Percentiles rank a stretch among this genome's conserved stretches.
phyloP scores from a whole-genome alignment of 2,329 filamentous ascomycete species.

The Ceratocystis variospora region DNA sequence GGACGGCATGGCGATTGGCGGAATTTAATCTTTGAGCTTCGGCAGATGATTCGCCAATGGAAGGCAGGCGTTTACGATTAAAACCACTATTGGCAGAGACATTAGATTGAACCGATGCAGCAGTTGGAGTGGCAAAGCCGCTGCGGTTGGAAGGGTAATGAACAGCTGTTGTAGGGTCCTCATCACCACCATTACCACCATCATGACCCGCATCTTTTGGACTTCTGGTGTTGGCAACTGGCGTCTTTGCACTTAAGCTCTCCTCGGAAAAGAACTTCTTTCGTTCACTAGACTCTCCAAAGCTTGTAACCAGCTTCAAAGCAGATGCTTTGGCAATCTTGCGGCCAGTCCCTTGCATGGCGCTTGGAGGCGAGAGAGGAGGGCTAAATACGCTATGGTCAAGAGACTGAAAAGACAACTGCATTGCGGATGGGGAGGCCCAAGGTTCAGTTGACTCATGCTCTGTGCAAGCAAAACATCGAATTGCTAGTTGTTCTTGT shows the following conservation, averaged over 20 bases:
- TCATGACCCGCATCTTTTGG: constrained; percentile 42
- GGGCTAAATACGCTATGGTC: constrained; percentile 49
- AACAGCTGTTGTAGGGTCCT: constrained; percentile 60
- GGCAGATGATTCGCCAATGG: constrained; percentile 48
- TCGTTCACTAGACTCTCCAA: constrained; percentile 50
- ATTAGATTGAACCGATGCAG: constrained; percentile 50
- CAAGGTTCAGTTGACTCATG: constrained; percentile 74
- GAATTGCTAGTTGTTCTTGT: constrained; percentile 78
- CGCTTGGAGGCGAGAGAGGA: constrained; percentile 59
- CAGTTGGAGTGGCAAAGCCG: constrained; percentile 55
- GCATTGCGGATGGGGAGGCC: constrained; percentile 67
- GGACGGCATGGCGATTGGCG: neutral
- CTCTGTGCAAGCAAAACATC: constrained; percentile 85
- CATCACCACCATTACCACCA: constrained; percentile 14
- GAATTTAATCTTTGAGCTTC: constrained; percentile 6
- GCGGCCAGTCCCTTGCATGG: constrained; percentile 40
- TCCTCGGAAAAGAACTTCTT: constrained; percentile 47
- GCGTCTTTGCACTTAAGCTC: constrained; percentile 50
- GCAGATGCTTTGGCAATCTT: constrained; percentile 67
- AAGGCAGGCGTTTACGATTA: constrained; percentile 53
- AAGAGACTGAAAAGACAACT: constrained; percentile 42
- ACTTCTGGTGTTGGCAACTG: constrained; percentile 33
- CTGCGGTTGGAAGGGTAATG: constrained; percentile 53
- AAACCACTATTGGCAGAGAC: constrained; percentile 43
- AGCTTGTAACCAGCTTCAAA: constrained; percentile 82